Evolutionary conservation across 345 rosid species (phyloP).

Genomic region (Rhizophora apiculata): DNA sequence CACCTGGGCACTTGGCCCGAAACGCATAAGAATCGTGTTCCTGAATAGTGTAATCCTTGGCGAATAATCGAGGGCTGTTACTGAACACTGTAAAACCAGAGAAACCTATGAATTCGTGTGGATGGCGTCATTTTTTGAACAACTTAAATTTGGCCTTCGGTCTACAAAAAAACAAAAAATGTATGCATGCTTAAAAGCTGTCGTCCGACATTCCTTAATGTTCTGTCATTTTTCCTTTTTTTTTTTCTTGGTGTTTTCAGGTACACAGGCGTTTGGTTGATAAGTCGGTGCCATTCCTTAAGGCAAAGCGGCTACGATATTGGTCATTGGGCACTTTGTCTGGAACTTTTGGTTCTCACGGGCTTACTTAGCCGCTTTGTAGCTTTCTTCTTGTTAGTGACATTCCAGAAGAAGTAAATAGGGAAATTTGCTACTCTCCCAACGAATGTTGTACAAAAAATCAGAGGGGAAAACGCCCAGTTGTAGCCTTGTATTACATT

Average conservation of each 20-base stretch:
- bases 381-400: constrained; percentile 66
- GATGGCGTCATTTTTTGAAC: too few species aligned
- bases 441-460: constrained; percentile 8
- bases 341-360: constrained; percentile 45
- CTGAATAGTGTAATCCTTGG: neutral
- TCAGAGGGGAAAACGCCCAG: neutral
- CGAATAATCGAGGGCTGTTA: neutral
- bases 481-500: constrained; percentile 4
- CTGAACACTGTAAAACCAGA: neutral
- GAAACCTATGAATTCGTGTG: too few species aligned
- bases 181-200: too few species aligned
- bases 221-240: neutral
- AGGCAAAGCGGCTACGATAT: constrained; percentile 55
- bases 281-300: constrained; percentile 81
- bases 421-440: neutral
- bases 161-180: too few species aligned
- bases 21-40: neutral
- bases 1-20: too few species aligned
- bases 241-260: constrained; percentile 24
- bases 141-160: too few species aligned
- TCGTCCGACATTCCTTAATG: neutral
- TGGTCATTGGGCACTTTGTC: constrained; percentile 56
- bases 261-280: constrained; percentile 88
- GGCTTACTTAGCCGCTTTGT: constrained; percentile 59
- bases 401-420: constrained; percentile 64